Conservation (phyloP, 2,329 filamentous ascomycete species). For the Fusarium pseudoanthophilum region DNA sequence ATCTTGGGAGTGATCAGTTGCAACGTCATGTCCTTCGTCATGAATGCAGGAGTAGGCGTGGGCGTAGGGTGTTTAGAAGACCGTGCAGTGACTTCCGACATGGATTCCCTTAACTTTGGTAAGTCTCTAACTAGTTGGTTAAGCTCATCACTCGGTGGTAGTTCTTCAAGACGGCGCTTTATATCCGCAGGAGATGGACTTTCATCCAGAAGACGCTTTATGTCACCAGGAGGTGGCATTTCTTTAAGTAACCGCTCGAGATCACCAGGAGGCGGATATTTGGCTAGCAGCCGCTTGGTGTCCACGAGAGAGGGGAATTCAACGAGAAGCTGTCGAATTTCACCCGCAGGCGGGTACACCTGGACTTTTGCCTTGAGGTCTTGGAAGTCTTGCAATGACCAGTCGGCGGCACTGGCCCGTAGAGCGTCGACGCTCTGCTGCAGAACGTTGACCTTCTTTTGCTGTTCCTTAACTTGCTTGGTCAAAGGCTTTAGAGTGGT, state of each 20-base stretch:
- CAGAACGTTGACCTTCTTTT: constrained; percentile 2
- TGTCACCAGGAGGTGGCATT: background rate
- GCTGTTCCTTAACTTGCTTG: constrained; percentile 9
- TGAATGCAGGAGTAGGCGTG: background rate
- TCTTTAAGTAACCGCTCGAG: background rate
- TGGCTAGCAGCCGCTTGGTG: background rate
- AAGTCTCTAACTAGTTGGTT: constrained; percentile 6
- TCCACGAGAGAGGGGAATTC: background rate
- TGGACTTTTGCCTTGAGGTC: background rate
- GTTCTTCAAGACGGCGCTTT: constrained; percentile 8
- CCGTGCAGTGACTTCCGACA: background rate
- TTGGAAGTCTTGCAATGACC: constrained; percentile 5
- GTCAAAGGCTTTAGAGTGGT: background rate
- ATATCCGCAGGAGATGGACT: constrained; percentile 4
- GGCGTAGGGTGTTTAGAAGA: background rate
- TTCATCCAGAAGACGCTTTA: background rate
- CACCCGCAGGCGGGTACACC: constrained; percentile 3
- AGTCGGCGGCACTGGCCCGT: background rate
- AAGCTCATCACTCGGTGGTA: constrained; percentile 10
- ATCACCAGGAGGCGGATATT: background rate
- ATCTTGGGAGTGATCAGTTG: constrained; percentile 21
- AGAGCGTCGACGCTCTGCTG: constrained; percentile 7
- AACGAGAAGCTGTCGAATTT: background rate
- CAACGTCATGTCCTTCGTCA: constrained; percentile 17
- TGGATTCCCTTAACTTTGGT: constrained; percentile 7